A percentile compares a stretch with the other conserved stretches of the same genome.
phyloP scores from a whole-genome alignment of 1,284 basidiomycete genomes.

The Moesziomyces sp. region DNA sequence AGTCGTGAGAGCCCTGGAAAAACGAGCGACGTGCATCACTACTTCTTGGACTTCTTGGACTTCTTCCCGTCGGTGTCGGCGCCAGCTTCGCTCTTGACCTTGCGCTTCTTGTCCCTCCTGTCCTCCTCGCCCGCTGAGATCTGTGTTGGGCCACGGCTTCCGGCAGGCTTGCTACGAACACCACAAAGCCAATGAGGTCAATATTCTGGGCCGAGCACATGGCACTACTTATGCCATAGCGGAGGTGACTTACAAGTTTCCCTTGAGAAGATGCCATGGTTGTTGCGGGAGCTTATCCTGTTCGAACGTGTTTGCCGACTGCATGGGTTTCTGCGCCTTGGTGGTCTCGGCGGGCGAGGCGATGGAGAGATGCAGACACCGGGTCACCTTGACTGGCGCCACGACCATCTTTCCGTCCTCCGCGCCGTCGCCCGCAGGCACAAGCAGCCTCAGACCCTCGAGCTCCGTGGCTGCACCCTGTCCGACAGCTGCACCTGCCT shows the following conservation, averaged over 20 bases:
- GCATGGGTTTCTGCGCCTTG: conserved; percentile 16
- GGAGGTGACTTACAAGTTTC: conserved; percentile 44
- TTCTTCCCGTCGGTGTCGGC: conserved; percentile 16
- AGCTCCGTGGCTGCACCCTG: conserved; percentile 49
- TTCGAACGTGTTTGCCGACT: conserved; percentile 18
- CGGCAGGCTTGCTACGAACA: conserved; percentile 6
- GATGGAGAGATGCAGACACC: conserved; percentile 36
- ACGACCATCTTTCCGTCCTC: conserved; percentile 31
- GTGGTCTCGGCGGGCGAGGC: conserved; percentile 33
- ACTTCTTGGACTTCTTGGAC: conserved; percentile 50
- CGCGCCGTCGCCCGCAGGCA: conserved; percentile 28
- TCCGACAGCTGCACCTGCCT: conserved; percentile 17
- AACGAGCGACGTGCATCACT: background rate
- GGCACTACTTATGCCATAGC: too few relatives aligned
- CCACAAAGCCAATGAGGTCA: too few relatives aligned
- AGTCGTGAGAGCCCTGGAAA: background rate
- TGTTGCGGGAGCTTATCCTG: conserved; percentile 45
- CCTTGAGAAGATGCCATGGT: conserved; percentile 55
- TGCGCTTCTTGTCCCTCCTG: conserved; percentile 44
- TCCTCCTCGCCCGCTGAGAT: conserved; percentile 4
- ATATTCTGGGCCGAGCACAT: too few relatives aligned
- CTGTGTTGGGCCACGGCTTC: conserved; percentile 7
- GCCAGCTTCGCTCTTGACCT: conserved; percentile 24
- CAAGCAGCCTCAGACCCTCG: conserved; percentile 36
- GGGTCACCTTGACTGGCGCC: conserved; percentile 29